A percentile compares a stretch with the other conserved stretches of the same genome.
phyloP scores from a whole-genome alignment of 225 moss, liverwort and hornwort genomes.

The Asterella californica region DNA sequence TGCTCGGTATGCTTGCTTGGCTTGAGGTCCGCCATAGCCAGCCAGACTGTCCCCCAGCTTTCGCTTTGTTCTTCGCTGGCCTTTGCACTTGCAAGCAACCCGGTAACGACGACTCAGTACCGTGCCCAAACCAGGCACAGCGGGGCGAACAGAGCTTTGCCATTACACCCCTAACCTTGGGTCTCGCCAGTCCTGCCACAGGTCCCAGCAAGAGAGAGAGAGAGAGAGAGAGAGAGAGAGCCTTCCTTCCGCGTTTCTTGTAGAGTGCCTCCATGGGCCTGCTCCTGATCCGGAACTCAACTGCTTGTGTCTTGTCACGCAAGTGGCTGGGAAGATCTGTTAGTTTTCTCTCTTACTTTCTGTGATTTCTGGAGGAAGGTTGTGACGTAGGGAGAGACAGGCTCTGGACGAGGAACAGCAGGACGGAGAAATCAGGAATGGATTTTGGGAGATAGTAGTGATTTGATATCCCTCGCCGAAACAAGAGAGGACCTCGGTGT shows the following conservation, averaged over 20 bases:
- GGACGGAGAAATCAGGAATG: neutral
- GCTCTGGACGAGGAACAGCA: neutral
- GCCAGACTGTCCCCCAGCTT: neutral
- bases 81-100: neutral
- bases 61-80: constrained; percentile 2
- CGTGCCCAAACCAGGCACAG: neutral
- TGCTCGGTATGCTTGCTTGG: neutral
- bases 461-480: constrained; percentile 7
- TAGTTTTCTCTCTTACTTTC: neutral
- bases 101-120: neutral
- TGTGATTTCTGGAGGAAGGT: neutral
- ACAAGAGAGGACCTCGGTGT: neutral
- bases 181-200: constrained; percentile 10
- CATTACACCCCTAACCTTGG: neutral
- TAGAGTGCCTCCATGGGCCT: neutral
- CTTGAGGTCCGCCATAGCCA: constrained; percentile 18
- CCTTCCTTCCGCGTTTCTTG: neutral
- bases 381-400: constrained; percentile 5
- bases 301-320: constrained; percentile 2
- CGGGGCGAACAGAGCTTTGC: neutral
- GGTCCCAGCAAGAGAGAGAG: neutral
- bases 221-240: constrained; percentile 2
- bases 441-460: neutral
- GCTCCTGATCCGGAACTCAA: neutral
- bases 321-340: neutral